Percentiles rank a stretch among this genome's conserved stretches.
These are phyloP conservation scores for Graphiopsis chlorocephala DNA, from an alignment of 2,329 filamentous ascomycete genomes.

Conservation along the genomic window DNA sequence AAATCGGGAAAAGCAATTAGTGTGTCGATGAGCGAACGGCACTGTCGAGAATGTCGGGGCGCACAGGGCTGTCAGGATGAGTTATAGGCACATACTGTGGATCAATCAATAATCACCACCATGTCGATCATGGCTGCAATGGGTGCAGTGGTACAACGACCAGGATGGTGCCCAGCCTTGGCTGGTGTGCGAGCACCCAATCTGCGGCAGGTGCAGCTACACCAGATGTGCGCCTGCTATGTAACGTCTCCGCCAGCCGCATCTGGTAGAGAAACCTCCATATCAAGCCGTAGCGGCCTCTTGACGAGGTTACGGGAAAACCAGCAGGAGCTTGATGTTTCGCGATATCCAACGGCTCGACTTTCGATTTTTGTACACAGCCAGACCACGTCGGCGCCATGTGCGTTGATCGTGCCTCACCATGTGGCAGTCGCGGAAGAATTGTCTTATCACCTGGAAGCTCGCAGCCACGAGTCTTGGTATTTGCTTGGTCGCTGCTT, in stretches of 20 bases:
- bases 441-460: constrained; percentile 6
- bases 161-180: constrained; percentile 2
- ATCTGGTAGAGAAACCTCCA: background rate
- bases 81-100: background rate
- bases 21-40: background rate
- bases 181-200: background rate
- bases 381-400: background rate
- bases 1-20: background rate
- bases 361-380: background rate
- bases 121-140: background rate
- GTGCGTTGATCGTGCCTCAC: background rate
- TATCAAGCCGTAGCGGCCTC: background rate
- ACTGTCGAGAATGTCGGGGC: background rate
- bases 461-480: constrained; percentile 6
- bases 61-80: background rate
- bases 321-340: background rate
- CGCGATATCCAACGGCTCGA: background rate
- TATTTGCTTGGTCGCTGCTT: constrained; percentile 4
- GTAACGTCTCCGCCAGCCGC: background rate
- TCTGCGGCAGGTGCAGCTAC: constrained; percentile 7
- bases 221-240: constrained; percentile 1
- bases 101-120: background rate
- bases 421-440: background rate
- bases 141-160: background rate
- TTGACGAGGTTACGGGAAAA: background rate